These are phyloP conservation scores for Nasturtium officinale DNA, from an alignment of 345 rosid species.

Conservation along the genomic window DNA sequence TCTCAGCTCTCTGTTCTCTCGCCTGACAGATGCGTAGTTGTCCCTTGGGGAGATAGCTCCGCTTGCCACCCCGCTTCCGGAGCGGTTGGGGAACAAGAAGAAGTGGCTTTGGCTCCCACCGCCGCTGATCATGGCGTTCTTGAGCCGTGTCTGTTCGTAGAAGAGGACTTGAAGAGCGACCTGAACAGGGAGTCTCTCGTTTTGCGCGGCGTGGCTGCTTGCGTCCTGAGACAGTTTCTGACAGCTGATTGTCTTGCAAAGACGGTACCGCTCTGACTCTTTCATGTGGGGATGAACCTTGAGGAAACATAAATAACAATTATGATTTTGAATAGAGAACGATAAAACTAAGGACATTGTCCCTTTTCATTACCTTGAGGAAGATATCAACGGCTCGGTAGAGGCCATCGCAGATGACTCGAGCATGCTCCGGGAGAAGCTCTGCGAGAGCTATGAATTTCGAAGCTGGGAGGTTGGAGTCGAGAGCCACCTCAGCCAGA, in stretches of 20 bases:
- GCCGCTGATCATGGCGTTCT: conserved; percentile 74
- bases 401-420: conserved; percentile 74
- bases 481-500: conserved; percentile 88
- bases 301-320: neutral
- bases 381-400: conserved; percentile 90
- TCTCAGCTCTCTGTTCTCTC: conserved; percentile 96
- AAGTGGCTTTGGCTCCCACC: conserved; percentile 65
- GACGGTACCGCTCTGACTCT: conserved; percentile 86
- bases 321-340: neutral
- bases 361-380: conserved; percentile 62
- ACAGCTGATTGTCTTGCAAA: conserved; percentile 92
- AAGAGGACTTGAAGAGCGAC: conserved; percentile 43
- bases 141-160: conserved; percentile 56
- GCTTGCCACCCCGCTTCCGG: conserved; percentile 86
- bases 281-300: conserved; percentile 88
- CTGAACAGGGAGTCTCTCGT: conserved; percentile 44
- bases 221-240: conserved; percentile 50
- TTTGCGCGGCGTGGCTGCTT: conserved; percentile 47
- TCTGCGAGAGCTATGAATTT: conserved; percentile 83
- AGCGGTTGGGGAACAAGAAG: conserved; percentile 80
- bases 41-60: conserved; percentile 96
- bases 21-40: conserved; percentile 90
- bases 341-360: neutral
- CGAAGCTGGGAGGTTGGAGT: conserved; percentile 66
- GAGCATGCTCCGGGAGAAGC: conserved; percentile 94